Percentiles rank a stretch among this genome's conserved stretches.
phyloP scores from a whole-genome alignment of 202 grass and related monocot genomes.

The Dendrocalamus latiflorus region DNA sequence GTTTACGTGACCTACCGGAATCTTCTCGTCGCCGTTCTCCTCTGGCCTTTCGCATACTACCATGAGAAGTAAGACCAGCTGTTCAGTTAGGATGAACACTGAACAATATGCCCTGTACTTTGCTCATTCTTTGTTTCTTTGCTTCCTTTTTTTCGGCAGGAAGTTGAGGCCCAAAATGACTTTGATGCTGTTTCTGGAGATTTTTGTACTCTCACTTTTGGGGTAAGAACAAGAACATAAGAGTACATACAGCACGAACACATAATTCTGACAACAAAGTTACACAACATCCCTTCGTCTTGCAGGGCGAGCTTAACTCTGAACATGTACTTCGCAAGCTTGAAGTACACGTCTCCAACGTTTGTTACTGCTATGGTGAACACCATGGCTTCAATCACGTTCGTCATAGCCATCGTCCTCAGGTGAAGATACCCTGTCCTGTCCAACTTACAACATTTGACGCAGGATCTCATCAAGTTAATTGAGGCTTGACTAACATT shows the following conservation, averaged over 20 bases:
- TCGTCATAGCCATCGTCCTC: conserved; percentile 71
- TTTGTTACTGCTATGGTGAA: conserved; percentile 77
- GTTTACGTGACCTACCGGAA: conserved; percentile 82
- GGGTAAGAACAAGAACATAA: conserved; percentile 44
- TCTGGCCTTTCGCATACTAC: conserved; percentile 73
- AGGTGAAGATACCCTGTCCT: conserved; percentile 24
- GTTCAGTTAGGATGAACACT: neutral
- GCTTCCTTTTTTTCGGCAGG: conserved; percentile 24
- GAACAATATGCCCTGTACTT: neutral
- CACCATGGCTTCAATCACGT: conserved; percentile 69
- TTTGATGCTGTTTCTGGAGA: conserved; percentile 65
- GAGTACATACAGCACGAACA: neutral
- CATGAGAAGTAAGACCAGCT: conserved; percentile 55
- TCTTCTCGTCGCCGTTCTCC: conserved; percentile 47
- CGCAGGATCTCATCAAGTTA: neutral
- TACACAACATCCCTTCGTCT: neutral
- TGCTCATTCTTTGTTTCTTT: neutral
- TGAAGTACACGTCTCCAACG: conserved; percentile 85
- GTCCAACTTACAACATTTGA: neutral
- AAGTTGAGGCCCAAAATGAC: conserved; percentile 75
- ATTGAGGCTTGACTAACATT: neutral
- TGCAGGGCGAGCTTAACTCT: conserved; percentile 78
- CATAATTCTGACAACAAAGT: neutral
- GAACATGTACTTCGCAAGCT: conserved; percentile 91
- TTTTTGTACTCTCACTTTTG: conserved; percentile 67